Conservation (phyloP, 768 basidiomycete species). For the Calocybe cyanea region DNA sequence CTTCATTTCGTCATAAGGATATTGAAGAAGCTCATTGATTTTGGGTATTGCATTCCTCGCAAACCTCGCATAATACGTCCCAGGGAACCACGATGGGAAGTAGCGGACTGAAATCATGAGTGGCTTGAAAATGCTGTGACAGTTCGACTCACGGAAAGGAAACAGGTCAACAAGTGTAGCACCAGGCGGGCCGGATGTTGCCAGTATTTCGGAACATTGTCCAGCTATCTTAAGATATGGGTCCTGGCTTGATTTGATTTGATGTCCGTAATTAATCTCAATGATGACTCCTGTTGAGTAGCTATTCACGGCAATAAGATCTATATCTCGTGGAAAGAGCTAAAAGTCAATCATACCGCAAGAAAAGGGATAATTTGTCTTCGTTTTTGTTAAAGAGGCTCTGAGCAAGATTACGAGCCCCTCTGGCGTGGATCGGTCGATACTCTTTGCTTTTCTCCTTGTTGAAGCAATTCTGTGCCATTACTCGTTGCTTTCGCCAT, state of each 20-base stretch:
- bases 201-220: constrained; percentile 3
- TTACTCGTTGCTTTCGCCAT: constrained; percentile 12
- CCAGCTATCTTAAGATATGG: constrained; percentile 7
- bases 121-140: neutral
- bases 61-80: constrained; percentile 14
- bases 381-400: constrained; percentile 14
- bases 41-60: constrained; percentile 9
- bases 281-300: constrained; percentile 12
- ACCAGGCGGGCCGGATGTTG: constrained; percentile 15
- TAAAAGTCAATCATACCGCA: constrained; percentile 4
- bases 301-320: neutral
- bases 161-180: constrained; percentile 15
- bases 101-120: constrained; percentile 1
- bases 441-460: constrained; percentile 5
- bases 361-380: constrained; percentile 14
- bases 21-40: constrained; percentile 13
- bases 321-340: neutral
- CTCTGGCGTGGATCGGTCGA: constrained; percentile 9
- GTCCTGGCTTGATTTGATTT: neutral
- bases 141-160: constrained; percentile 10
- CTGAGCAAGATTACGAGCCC: constrained; percentile 16
- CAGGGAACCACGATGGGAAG: constrained; percentile 28
- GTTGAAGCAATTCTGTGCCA: constrained; percentile 7
- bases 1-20: neutral
- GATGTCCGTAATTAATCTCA: constrained; percentile 13